phyloP scores from a whole-genome alignment of 2,329 filamentous ascomycete species.

The Penicillium brevicompactum region DNA sequence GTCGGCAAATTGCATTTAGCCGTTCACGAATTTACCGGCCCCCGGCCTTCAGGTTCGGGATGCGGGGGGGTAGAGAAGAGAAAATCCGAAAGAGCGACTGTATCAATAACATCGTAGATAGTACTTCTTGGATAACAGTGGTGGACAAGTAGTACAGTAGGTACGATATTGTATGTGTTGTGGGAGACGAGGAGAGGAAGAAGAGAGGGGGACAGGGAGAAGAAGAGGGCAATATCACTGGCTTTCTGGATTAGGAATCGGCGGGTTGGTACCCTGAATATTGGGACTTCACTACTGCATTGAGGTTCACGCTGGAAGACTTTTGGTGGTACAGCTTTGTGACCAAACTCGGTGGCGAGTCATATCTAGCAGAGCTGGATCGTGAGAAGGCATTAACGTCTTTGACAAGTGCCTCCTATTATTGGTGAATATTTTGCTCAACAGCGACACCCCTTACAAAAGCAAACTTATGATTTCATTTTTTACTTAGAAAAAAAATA shows the following conservation, averaged over 20 bases:
- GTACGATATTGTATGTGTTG: too few species aligned
- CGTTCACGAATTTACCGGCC: background rate
- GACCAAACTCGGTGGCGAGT: slow-evolving; percentile 15
- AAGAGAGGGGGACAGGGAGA: too few species aligned
- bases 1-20: background rate
- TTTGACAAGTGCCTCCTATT: slow-evolving; percentile 20
- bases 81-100: too few species aligned
- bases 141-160: too few species aligned
- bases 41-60: background rate
- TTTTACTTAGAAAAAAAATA: too few species aligned
- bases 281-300: slow-evolving; percentile 18
- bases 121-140: too few species aligned
- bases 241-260: slow-evolving; percentile 25
- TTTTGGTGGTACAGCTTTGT: slow-evolving; percentile 25
- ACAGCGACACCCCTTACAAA: too few species aligned
- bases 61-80: too few species aligned
- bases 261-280: slow-evolving; percentile 6
- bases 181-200: too few species aligned
- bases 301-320: slow-evolving; percentile 13
- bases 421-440: slow-evolving; percentile 6
- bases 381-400: slow-evolving; percentile 19
- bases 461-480: too few species aligned
- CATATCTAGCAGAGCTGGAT: slow-evolving; percentile 20
- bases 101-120: too few species aligned
- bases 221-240: slow-evolving; percentile 18